A percentile compares a stretch with the other conserved stretches of the same genome.
These are phyloP conservation scores for Phialophora expanda DNA, from an alignment of 2,329 filamentous ascomycete species.

Conservation along the genomic window DNA sequence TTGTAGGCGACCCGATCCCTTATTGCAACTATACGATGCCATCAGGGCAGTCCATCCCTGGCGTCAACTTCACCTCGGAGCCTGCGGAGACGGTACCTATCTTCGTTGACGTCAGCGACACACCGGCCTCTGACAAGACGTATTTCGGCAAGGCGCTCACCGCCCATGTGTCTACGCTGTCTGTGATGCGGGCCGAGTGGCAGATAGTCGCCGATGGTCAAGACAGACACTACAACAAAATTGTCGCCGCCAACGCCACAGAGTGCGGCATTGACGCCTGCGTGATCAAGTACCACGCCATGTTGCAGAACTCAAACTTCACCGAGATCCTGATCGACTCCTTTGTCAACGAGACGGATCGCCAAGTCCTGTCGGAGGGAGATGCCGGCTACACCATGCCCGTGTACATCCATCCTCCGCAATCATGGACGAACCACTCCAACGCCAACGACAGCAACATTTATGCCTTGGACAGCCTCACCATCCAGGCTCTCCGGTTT, in stretches of 20 bases:
- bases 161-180: slow-evolving; percentile 3
- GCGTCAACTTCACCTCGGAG: neutral
- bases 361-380: neutral
- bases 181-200: slow-evolving; percentile 14
- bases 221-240: neutral
- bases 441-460: slow-evolving; percentile 8
- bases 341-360: slow-evolving; percentile 12
- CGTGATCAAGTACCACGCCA: slow-evolving; percentile 7
- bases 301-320: slow-evolving; percentile 7
- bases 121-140: neutral
- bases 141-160: slow-evolving; percentile 9
- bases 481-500: neutral
- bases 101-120: slow-evolving; percentile 1
- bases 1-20: slow-evolving; percentile 1
- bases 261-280: slow-evolving; percentile 7
- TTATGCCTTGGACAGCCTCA: slow-evolving; percentile 6
- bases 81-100: neutral
- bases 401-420: neutral
- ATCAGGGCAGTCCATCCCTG: slow-evolving; percentile 7
- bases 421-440: slow-evolving; percentile 8
- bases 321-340: neutral
- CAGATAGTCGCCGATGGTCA: neutral
- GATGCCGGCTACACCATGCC: slow-evolving; percentile 4
- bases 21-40: slow-evolving; percentile 22
- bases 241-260: slow-evolving; percentile 9